Base-by-base conservation (phyloP, 768 basidiomycete species). In the Mrakia hoshinonis region DNA sequence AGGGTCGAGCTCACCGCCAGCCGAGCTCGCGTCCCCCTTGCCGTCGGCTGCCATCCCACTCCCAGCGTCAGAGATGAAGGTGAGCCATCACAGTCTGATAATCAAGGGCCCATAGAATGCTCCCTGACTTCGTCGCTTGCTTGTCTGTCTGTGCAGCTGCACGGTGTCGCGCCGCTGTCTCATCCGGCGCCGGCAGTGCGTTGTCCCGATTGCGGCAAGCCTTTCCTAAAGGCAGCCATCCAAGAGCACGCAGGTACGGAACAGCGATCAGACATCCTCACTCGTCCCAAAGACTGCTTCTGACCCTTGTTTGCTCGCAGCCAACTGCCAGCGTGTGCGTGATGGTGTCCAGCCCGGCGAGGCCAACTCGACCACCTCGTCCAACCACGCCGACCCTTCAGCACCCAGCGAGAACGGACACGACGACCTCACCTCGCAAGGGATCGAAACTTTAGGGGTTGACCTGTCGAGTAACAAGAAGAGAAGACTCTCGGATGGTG, bases 201-300 rank as follows among this genome's bases (percentile, higher is more conserved):
- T 68, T 97, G 94, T 81, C 84, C 81, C 58, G 87, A 92, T 49
- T 97, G 94, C 79, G 82, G 81, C 52, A 94, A 92, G 79, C 89
- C 90, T 0, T 81, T 93, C 11, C 82, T 95, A 36, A 85, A 87
- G 70, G 91, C 87, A 75, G 88, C 86, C 34, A 82, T 89, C 67
- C 81, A 81, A 11, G 89, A 92, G 46, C 94, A 97, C 78, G 81
- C 85, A 73, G 84, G 93, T 94, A 75, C 74, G 83, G 80, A 6
- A 26, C 1, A 51, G 26, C 4, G 24, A 1, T 46, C 7, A 36
- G n/a, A 22, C 0, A n/a, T 24, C 15, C 67, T 52, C 26, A n/a
- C 22, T 46, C n/a, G 47, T 15, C 9, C 11, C 9, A 47, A 13
- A n/a, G 11, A 0, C n/a, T 34, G 18, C 60, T 39, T 51, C n/a